A percentile compares a stretch with the other conserved stretches of the same genome.
These are phyloP conservation scores for Pyrenula massariospora DNA, from an alignment of 495 filamentous ascomycete species.

Conservation along the genomic window DNA sequence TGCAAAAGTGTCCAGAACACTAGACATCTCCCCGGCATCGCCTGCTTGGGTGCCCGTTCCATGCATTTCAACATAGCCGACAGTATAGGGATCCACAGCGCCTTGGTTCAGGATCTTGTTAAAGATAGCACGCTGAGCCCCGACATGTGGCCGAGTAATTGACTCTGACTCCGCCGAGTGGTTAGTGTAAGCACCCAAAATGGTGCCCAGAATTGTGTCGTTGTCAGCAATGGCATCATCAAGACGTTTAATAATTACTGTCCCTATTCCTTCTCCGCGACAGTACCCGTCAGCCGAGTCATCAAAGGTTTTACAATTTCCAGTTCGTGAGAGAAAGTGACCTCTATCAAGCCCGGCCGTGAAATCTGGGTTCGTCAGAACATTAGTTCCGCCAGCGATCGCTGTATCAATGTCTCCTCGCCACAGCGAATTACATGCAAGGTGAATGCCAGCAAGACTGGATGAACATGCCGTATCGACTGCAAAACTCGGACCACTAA, in stretches of 20 bases:
- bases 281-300: conserved; percentile 70
- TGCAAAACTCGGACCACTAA: conserved; percentile 9
- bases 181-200: conserved; percentile 57
- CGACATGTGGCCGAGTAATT: conserved; percentile 68
- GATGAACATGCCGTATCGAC: conserved; percentile 15
- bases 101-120: conserved; percentile 57
- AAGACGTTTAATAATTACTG: conserved; percentile 61
- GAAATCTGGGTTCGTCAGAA: conserved; percentile 74
- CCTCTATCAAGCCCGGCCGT: conserved; percentile 72
- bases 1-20: conserved; percentile 71
- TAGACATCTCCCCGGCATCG: conserved; percentile 68
- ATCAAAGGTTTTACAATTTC: conserved; percentile 72
- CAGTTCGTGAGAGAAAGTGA: conserved; percentile 64
- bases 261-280: conserved; percentile 59
- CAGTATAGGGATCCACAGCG: conserved; percentile 56
- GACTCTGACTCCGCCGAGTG: conserved; percentile 65
- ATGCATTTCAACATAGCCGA: conserved; percentile 81
- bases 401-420: conserved; percentile 75
- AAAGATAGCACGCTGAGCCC: conserved; percentile 59
- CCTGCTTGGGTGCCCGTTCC: conserved; percentile 79
- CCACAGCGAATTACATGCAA: conserved; percentile 75
- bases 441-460: conserved; percentile 48
- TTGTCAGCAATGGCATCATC: conserved; percentile 64
- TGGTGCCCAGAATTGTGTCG: conserved; percentile 60
- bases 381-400: conserved; percentile 70